Conservation (phyloP, 1,284 basidiomycete species). For the Leccinum subfulvum region DNA sequence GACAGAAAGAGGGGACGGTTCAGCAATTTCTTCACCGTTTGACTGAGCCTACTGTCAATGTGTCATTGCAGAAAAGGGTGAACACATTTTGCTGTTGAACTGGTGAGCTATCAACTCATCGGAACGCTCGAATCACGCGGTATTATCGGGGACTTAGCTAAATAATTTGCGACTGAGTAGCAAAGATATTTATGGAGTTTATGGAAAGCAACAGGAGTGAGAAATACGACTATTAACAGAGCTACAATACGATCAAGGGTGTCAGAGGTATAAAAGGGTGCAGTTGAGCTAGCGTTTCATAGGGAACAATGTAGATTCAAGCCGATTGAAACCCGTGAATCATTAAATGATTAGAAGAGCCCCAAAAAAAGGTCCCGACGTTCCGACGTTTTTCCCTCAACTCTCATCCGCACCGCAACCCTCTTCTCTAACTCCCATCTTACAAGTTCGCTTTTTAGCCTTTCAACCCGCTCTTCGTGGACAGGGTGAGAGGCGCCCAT, state of each 20-base stretch:
- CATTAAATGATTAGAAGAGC: conserved; percentile 13
- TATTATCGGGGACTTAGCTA: background rate
- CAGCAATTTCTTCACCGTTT: too few relatives aligned
- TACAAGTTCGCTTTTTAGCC: conserved; percentile 50
- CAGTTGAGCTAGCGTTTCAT: background rate
- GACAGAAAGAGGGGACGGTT: too few relatives aligned
- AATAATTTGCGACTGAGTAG: background rate
- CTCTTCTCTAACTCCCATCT: conserved; percentile 50
- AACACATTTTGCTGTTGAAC: background rate
- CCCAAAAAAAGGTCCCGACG: conserved; percentile 8
- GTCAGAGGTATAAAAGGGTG: background rate
- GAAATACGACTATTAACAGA: background rate
- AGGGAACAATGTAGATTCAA: conserved; percentile 1
- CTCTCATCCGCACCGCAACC: conserved; percentile 24
- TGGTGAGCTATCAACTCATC: background rate
- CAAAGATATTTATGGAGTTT: background rate
- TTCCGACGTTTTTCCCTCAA: conserved; percentile 18
- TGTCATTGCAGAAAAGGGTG: background rate
- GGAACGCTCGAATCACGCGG: background rate
- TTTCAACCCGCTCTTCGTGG: conserved; percentile 47
- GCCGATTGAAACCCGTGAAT: background rate
- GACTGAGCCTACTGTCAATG: too few relatives aligned
- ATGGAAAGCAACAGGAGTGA: background rate
- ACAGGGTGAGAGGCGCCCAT: conserved; percentile 52
- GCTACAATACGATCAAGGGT: background rate